Percentiles rank a stretch among this genome's conserved stretches.
phyloP scores from a whole-genome alignment of 179 eudicot genomes.

The Beta macrorhiza region DNA sequence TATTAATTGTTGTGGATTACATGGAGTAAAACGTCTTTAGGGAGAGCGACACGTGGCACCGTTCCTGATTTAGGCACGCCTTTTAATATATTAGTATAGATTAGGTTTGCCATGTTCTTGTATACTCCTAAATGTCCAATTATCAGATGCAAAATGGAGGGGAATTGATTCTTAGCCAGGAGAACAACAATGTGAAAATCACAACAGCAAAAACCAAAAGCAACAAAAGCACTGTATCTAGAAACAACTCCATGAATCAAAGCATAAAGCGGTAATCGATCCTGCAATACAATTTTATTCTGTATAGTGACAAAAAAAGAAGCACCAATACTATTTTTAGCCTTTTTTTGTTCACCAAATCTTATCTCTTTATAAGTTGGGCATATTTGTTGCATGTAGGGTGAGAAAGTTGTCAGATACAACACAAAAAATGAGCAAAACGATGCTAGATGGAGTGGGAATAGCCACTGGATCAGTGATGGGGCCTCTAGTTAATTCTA shows the following conservation, averaged over 20 bases:
- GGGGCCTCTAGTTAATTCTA: slow-evolving; percentile 67
- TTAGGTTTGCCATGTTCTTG: no score
- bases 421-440: slow-evolving; percentile 83
- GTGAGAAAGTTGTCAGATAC: slow-evolving; percentile 61
- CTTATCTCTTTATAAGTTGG: neutral
- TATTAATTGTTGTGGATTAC: no score
- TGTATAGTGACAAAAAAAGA: neutral
- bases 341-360: neutral
- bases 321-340: neutral
- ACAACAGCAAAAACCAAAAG: slow-evolving; percentile 25
- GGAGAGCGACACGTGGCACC: no score
- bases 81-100: no score
- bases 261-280: slow-evolving; percentile 67
- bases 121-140: neutral
- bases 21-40: no score
- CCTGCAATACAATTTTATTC: neutral
- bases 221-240: slow-evolving; percentile 17
- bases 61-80: no score
- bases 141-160: slow-evolving; percentile 79
- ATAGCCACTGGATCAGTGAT: slow-evolving; percentile 70
- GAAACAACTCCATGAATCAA: slow-evolving; percentile 49
- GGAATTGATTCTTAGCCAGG: slow-evolving; percentile 46
- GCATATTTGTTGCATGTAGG: slow-evolving; percentile 22
- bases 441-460: slow-evolving; percentile 73
- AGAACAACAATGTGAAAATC: slow-evolving; percentile 23